phyloP scores from a whole-genome alignment of 2,329 filamentous ascomycete genomes.

The Nigrograna mackinnonii region DNA sequence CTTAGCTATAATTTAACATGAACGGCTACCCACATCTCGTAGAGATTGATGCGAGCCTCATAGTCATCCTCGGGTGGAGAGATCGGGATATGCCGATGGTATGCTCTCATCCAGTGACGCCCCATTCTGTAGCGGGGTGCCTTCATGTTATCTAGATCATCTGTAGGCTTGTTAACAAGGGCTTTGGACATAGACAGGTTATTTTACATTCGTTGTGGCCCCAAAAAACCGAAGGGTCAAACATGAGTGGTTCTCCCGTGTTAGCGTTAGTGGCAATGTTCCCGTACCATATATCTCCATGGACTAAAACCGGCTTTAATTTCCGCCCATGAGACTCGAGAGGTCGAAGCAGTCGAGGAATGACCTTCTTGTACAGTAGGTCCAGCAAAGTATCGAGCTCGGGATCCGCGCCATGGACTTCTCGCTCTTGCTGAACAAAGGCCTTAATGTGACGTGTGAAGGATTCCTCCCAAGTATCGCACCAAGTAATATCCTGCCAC shows the following conservation, averaged over 20 bases:
- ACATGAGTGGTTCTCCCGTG: conserved; percentile 35
- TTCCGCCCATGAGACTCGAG: conserved; percentile 37
- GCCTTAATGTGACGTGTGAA: conserved; percentile 11
- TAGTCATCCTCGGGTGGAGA: conserved; percentile 3
- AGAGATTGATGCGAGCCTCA: conserved; percentile 5
- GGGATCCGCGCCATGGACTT: background rate
- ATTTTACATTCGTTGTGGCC: conserved; percentile 40
- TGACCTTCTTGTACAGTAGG: background rate
- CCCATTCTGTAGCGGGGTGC: background rate
- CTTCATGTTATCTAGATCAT: conserved; percentile 3
- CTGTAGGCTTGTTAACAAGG: background rate
- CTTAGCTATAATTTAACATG: no score
- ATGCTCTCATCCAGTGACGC: background rate
- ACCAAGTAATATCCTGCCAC: background rate
- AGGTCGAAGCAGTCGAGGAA: conserved; percentile 17
- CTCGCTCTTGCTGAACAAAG: conserved; percentile 6
- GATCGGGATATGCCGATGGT: background rate
- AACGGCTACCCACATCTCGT: no score
- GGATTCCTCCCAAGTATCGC: conserved; percentile 15
- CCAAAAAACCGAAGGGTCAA: conserved; percentile 42
- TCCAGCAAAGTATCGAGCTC: background rate
- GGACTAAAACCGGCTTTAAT: conserved; percentile 32
- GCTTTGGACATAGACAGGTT: no score
- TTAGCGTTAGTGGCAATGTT: conserved; percentile 37
- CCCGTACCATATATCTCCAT: conserved; percentile 47